These are phyloP conservation scores for Calonectria multiphialidica DNA, from an alignment of 2,329 filamentous ascomycete species.

Conservation along the genomic window DNA sequence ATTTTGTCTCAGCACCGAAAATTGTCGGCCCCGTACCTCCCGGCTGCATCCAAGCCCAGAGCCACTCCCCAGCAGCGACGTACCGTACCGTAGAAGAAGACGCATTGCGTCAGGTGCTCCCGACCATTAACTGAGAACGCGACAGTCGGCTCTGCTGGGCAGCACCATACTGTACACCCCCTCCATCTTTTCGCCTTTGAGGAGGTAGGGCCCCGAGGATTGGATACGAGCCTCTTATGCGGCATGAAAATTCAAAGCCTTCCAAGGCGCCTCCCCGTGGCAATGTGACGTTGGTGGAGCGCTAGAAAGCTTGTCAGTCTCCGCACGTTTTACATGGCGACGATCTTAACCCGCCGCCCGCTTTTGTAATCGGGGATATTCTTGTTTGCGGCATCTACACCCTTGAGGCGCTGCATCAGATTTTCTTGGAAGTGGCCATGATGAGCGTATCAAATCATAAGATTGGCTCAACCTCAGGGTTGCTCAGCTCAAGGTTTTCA, in stretches of 20 bases:
- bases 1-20: conserved; percentile 30
- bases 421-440: conserved; percentile 18
- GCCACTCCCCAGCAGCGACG: neutral
- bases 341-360: conserved; percentile 15
- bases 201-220: conserved; percentile 24
- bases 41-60: conserved; percentile 1
- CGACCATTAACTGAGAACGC: conserved; percentile 3
- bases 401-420: conserved; percentile 2
- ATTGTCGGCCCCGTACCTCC: conserved; percentile 29
- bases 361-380: conserved; percentile 12
- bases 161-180: conserved; percentile 18
- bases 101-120: neutral
- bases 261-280: conserved; percentile 28
- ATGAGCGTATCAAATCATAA: conserved; percentile 6
- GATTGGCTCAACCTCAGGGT: neutral
- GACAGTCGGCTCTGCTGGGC: conserved; percentile 17
- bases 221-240: conserved; percentile 31
- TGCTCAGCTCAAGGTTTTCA: conserved; percentile 15
- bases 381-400: conserved; percentile 2
- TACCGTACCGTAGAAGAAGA: neutral
- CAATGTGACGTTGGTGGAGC: conserved; percentile 36
- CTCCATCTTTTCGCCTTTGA: neutral
- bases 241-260: conserved; percentile 32
- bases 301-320: conserved; percentile 27
- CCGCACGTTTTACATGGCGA: conserved; percentile 9